Percentiles rank a stretch among this genome's conserved stretches.
Evolutionary conservation across 2,329 filamentous ascomycete species (phyloP).

Genomic region (Chaetomium globosum): DNA sequence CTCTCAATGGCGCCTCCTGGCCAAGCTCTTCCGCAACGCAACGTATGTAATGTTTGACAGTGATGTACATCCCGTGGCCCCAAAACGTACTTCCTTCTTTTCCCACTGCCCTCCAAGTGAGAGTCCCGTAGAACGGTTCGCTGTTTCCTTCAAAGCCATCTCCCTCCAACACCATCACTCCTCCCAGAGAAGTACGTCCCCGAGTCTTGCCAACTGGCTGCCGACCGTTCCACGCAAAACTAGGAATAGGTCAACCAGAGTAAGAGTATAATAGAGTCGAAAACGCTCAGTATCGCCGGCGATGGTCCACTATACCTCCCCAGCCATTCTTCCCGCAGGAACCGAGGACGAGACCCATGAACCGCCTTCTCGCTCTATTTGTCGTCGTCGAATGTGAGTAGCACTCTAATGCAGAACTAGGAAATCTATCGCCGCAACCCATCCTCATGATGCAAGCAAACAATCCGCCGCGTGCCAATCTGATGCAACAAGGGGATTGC

Average conservation of each 20-base stretch:
- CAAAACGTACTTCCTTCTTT: conserved; percentile 15
- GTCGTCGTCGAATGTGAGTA: conserved; percentile 33
- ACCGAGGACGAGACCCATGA: conserved; percentile 27
- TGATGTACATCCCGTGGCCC: conserved; percentile 35
- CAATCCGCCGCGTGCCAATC: conserved; percentile 43
- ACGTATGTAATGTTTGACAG: conserved; percentile 33
- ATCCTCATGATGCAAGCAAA: conserved; percentile 44
- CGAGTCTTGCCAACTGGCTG: conserved; percentile 10
- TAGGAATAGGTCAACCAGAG: conserved; percentile 8
- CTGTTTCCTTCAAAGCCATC: background rate
- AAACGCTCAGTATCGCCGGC: conserved; percentile 20
- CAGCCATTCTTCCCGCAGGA: conserved; percentile 16
- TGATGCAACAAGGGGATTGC: conserved; percentile 45
- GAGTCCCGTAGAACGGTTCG: conserved; percentile 4
- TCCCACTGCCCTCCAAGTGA: background rate
- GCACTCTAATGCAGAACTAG: conserved; percentile 41
- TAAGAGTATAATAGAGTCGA: conserved; percentile 9
- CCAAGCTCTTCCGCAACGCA: conserved; percentile 30
- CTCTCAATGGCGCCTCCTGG: conserved; percentile 23
- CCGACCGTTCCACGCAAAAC: conserved; percentile 10
- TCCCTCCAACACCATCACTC: background rate
- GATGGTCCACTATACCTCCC: conserved; percentile 8
- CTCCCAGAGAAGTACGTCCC: conserved; percentile 11
- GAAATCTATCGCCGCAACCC: conserved; percentile 43
- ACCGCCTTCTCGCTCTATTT: conserved; percentile 36